Percentiles rank a stretch among this genome's conserved stretches.
Evolutionary conservation across 208 protist genomes (phyloP).

Genomic region (Pavlovales sp.): DNA sequence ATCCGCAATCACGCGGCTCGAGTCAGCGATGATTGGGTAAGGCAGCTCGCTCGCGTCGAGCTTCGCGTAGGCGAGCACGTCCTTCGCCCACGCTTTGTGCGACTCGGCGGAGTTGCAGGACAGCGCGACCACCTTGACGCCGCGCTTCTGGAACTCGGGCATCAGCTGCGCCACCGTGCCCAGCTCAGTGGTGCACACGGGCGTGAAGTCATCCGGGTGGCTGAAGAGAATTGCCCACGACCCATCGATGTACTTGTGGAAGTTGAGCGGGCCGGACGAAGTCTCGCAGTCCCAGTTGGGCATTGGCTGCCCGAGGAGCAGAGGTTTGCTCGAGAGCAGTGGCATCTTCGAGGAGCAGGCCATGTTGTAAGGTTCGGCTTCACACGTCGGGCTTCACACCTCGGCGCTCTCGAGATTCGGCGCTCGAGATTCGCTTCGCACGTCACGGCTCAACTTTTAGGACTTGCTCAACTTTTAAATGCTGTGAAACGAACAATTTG

Average conservation of each 20-base stretch:
- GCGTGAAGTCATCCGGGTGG: constrained; percentile 60
- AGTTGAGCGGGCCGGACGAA: too few relatives aligned
- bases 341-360: too few relatives aligned
- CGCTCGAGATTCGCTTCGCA: too few relatives aligned
- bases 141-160: constrained; percentile 55
- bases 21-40: constrained; percentile 66
- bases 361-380: too few relatives aligned
- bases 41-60: neutral
- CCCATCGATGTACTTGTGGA: constrained; percentile 51
- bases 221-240: constrained; percentile 53
- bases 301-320: too few relatives aligned
- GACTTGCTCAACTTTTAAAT: too few relatives aligned
- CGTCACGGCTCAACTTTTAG: too few relatives aligned
- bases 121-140: constrained; percentile 57
- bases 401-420: too few relatives aligned
- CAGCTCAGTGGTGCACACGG: constrained; percentile 66
- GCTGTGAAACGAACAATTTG: too few relatives aligned
- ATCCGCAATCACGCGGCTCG: constrained; percentile 49
- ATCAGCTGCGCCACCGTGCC: constrained; percentile 56
- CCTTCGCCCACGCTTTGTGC: constrained; percentile 60
- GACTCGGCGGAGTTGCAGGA: constrained; percentile 45
- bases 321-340: too few relatives aligned
- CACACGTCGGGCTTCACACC: too few relatives aligned
- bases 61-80: constrained; percentile 53
- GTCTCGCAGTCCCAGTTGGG: too few relatives aligned